Base-by-base conservation (phyloP, 2,329 filamentous ascomycete species). In the Colletotrichum sp. region DNA sequence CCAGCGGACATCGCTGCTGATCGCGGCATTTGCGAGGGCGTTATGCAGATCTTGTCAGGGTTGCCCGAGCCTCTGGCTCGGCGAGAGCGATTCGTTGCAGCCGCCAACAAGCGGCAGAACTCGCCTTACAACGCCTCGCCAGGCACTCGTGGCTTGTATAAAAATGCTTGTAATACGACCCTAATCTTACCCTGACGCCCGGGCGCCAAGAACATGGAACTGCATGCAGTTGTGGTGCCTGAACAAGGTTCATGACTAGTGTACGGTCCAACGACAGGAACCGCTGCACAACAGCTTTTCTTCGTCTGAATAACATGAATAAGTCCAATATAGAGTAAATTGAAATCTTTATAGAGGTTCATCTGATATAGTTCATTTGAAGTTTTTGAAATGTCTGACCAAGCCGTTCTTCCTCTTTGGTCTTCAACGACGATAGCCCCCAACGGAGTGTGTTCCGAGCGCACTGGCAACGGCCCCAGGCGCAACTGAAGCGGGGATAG, bases 181-280 rank as follows among this genome's bases (percentile, higher is more conserved):
- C 38, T 71, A 67, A 69, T 70, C 70, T 72, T 72, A 59, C 55
- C 62, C 21, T 54, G 68, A 58, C 24, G 55, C 65, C 62, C 47
- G 63, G 18, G 13, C 63, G 63, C 62, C 47, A 66, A 73, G 62
- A 24, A 29, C 29, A 38, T 51, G 29, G 16, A 34, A 63, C 57
- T 57, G 63, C 57, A 67, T 57, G 62, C 47, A 57, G 16, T 62
- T 38, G 29, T 33, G 66, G 55, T 62, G 55, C n/a, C 36, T n/a
- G 57, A 63, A 36, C 71, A 73, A 61, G 71, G 71, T 71, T 54
- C 68, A 73, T 73, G 71, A 73, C 71, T 73, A 71, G 68, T 63
- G 62, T 8, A 63, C 34, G 11, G 34, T 27, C 57, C 27, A 16
- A 47, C 71, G 36, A 43, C 38, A 24, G 67, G 55, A 71, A 24